Evolutionary conservation across 805 yeast species (phyloP), one percentile per base, ranked within the genome.

Genomic region (Ogataea henricii): DNA sequence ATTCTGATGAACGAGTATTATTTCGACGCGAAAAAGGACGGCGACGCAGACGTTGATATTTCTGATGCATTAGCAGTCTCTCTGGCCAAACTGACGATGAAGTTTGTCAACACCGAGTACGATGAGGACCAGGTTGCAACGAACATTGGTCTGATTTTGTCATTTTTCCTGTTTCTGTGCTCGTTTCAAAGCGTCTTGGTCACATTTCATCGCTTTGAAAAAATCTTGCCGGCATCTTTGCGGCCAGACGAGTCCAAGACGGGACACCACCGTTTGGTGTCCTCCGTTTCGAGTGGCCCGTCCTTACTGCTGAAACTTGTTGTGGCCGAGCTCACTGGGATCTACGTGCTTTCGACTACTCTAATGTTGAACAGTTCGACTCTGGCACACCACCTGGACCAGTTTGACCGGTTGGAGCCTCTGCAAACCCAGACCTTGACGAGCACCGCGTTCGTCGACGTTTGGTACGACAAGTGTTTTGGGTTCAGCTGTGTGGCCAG

Each of bases 111-210:
- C 21, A 27, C 63, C 9, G 50, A 64, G 2, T 45, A 47, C 29
- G 65, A 74, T 10, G 73, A 69, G 52, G 67, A 71, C 2, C 73
- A 68, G 51, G 60, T 76, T 50, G 67, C 74, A 21, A 72, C 72
- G 47, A 77, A 72, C 55, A 64, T 78, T 33, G 70, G 79, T 38
- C 73, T 85, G 48, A 52, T 80, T 2, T 59, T 85, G 13, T 80
- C 88, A 1, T 80, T 84, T 9, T 72, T 76, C 13, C 68, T 85
- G 44, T 85, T 85, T 55, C 58, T 79, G 0, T 76, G 85, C 48
- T 82, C 89, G 1, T 74, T 85, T 55, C 81, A 85, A 21, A 83
- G 83, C 46, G 90, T 85, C 1, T 63, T 76, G 40, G 67, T 75
- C 34, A 83, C 91, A 0, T 76, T 85, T 48, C 74, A 79, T 35